A percentile compares a stretch with the other conserved stretches of the same genome.
Conservation (phyloP, 1,139 yeast species). For the Torulaspora pretoriensis region DNA sequence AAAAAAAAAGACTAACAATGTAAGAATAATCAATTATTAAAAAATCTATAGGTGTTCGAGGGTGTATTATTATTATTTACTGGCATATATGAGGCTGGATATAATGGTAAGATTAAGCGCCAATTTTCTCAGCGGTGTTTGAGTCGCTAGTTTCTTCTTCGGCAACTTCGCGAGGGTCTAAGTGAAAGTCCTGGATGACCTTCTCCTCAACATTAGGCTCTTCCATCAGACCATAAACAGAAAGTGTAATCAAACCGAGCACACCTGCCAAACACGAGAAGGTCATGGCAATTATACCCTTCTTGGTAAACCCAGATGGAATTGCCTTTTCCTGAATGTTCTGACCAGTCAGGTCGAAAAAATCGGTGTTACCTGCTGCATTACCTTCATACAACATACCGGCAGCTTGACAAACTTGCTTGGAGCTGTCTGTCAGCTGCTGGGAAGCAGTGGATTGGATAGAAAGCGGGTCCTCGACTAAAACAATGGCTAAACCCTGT, state of each 20-base stretch:
- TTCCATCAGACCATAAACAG: constrained; percentile 79
- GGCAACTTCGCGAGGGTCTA: constrained; percentile 12
- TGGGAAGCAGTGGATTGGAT: constrained; percentile 50
- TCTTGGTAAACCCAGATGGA: constrained; percentile 84
- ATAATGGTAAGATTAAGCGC: not conserved
- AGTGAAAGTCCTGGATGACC: constrained; percentile 46
- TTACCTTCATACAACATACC: constrained; percentile 59
- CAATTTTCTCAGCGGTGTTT: constrained; percentile 3
- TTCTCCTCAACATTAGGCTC: constrained; percentile 53
- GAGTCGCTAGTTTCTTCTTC: constrained; percentile 8
- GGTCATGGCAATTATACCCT: constrained; percentile 83
- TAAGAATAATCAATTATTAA: not conserved
- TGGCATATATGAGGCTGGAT: not conserved
- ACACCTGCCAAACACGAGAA: constrained; percentile 77
- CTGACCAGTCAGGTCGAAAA: constrained; percentile 66
- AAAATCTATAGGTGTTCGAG: not conserved
- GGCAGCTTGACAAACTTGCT: constrained; percentile 52
- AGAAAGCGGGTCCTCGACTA: constrained; percentile 69
- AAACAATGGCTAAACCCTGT: constrained; percentile 75
- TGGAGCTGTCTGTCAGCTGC: constrained; percentile 52
- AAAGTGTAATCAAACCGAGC: constrained; percentile 70
- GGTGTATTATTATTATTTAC: not conserved
- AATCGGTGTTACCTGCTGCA: constrained; percentile 75
- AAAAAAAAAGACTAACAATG: not conserved
- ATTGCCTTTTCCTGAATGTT: constrained; percentile 58